A percentile compares a stretch with the other conserved stretches of the same genome.
Evolutionary conservation across 345 rosid genomes (phyloP).

Genomic region (Dipteronia dyeriana): DNA sequence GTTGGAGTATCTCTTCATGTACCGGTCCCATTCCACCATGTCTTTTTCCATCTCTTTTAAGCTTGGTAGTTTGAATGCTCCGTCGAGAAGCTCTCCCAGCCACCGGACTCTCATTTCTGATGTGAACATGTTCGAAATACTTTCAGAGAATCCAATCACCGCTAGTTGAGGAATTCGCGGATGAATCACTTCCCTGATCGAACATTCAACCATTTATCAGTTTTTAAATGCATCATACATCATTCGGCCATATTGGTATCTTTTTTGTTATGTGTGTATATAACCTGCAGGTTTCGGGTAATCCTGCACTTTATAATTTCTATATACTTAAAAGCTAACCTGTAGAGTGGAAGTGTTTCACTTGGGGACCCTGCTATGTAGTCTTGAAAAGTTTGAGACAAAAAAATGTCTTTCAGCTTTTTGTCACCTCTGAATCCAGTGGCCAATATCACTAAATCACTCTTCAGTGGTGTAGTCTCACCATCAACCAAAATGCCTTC

Average conservation of each 20-base stretch:
- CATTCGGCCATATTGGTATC: too few species aligned
- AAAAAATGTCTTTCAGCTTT: constrained; percentile 39
- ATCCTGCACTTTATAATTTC: too few species aligned
- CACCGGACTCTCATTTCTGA: constrained; percentile 44
- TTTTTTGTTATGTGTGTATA: too few species aligned
- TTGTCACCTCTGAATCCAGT: constrained; percentile 44
- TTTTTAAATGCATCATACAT: too few species aligned
- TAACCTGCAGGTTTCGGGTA: too few species aligned
- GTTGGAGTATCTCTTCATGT: constrained; percentile 30
- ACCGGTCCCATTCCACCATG: constrained; percentile 30
- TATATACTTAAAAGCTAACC: constrained; percentile 20
- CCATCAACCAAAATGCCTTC: constrained; percentile 32
- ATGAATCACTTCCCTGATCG: constrained; percentile 30
- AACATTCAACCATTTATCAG: too few species aligned
- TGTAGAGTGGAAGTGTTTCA: constrained; percentile 41
- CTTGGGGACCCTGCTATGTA: constrained; percentile 27
- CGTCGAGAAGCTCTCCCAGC: constrained; percentile 37
- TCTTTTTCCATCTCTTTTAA: constrained; percentile 43
- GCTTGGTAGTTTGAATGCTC: constrained; percentile 33
- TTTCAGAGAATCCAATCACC: constrained; percentile 42
- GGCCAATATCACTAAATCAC: constrained; percentile 39
- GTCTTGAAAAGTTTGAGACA: constrained; percentile 29
- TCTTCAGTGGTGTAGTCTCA: constrained; percentile 21
- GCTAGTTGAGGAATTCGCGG: constrained; percentile 44
- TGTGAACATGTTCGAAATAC: constrained; percentile 36